Evolutionary conservation across 2,329 filamentous ascomycete species (phyloP), one percentile per base, ranked within the genome.

Genomic region (Fusarium luffae): DNA sequence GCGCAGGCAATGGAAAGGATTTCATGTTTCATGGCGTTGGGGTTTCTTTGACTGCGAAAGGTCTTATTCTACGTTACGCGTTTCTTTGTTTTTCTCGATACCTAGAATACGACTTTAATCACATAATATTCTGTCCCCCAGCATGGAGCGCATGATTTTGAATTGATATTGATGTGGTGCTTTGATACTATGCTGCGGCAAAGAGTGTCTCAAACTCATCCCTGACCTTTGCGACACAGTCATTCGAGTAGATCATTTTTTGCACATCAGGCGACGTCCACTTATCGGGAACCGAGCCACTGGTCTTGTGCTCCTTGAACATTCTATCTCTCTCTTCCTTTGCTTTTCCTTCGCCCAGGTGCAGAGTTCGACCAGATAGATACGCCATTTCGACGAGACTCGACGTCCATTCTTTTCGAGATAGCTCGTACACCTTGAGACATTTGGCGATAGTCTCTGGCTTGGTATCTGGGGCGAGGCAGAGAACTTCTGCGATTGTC

Each of bases 241-340:
- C 89, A 73, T 89, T 84, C 13, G 85, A 85, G 77, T 91, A 91
- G 64, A 91, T 87, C 83, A 86, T 86, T 77, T 85, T 84, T 78
- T 92, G 89, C 43, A 91, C 88, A 73, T 91, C 89, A 12, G 89
- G 88, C 77, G 90, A 90, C 5, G 88, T 88, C 90, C 90, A 92
- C 80, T 90, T 91, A 79, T 92, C 89, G 4, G 88, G 88, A 63
- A 86, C 86, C 59, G 80, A 84, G 66, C 79, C 83, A 74, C 83
- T 85, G 76, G 73, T 81, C 70, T 81, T 83, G 65, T 86, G 81
- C 55, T 85, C 81, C 43, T 83, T 84, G 76, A 89, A 88, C 79
- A 83, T 82, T 58, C 80, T 82, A 71, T 90, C 88, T 37, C 88
- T 82, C 79, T 89, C 86, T 76, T 88, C 85, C 73, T 85, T 86